phyloP scores from a whole-genome alignment of 441 rosid genomes.

The Pelargonium cotyledonis region DNA sequence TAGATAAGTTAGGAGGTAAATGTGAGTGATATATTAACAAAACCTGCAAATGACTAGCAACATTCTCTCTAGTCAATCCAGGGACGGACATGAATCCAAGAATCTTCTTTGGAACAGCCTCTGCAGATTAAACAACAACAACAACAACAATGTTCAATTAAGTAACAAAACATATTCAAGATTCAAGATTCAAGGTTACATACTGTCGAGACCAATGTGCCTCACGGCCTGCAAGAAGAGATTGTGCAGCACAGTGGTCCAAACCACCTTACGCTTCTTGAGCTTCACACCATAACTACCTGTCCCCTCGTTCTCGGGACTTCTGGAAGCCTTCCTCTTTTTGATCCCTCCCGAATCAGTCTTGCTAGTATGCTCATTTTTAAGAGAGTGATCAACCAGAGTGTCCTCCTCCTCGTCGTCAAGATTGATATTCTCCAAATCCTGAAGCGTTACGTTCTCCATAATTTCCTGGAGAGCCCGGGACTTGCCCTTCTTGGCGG shows the following conservation, averaged over 20 bases:
- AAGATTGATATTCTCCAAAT: background rate
- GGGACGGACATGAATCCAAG: constrained; percentile 63
- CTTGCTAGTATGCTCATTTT: background rate
- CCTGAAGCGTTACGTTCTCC: constrained; percentile 21
- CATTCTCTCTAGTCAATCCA: constrained; percentile 67
- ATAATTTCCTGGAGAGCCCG: constrained; percentile 10
- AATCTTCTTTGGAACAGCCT: constrained; percentile 78
- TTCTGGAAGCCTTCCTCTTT: constrained; percentile 15
- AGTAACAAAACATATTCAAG: too few species aligned
- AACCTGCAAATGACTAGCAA: constrained; percentile 55
- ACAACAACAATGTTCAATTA: too few species aligned
- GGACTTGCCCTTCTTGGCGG: constrained; percentile 31
- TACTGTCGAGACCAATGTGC: constrained; percentile 65
- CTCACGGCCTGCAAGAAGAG: constrained; percentile 59
- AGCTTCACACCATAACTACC: constrained; percentile 11
- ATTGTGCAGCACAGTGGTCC: constrained; percentile 60
- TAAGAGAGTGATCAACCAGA: too few species aligned
- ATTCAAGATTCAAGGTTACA: constrained; percentile 15
- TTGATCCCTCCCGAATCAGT: constrained; percentile 4
- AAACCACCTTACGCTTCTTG: constrained; percentile 52
- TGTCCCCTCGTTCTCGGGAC: constrained; percentile 15
- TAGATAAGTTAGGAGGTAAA: too few species aligned
- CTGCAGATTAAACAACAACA: constrained; percentile 25
- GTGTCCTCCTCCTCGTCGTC: background rate
- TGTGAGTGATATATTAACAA: too few species aligned